Evolutionary conservation across 2,329 filamentous ascomycete species (phyloP).

Genomic region (Colletotrichum simmondsii): DNA sequence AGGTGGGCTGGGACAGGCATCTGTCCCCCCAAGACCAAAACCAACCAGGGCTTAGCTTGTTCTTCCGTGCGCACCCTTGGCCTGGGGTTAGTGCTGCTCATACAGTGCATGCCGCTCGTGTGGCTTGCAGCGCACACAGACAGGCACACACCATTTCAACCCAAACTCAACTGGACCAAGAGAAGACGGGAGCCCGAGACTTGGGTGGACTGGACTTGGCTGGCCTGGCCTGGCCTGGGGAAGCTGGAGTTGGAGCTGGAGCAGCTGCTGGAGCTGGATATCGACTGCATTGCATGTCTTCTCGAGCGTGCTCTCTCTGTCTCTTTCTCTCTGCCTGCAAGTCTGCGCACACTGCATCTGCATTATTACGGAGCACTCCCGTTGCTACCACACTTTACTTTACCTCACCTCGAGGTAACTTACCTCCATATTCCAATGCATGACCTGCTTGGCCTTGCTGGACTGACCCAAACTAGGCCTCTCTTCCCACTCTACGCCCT

Average conservation of each 20-base stretch:
- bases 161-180: background rate
- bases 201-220: background rate
- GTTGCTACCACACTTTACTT: background rate
- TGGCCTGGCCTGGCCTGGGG: background rate
- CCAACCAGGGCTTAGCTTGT: conserved; percentile 13
- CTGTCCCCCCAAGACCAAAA: background rate
- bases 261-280: background rate
- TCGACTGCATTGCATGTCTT: background rate
- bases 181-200: too few species aligned
- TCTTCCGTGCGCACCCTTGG: background rate
- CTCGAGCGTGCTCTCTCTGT: background rate
- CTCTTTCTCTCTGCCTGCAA: too few species aligned
- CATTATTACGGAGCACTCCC: background rate
- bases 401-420: background rate
- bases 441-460: conserved; percentile 2
- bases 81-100: conserved; percentile 4
- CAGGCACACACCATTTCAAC: background rate
- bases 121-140: conserved; percentile 8
- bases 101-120: conserved; percentile 24
- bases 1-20: background rate
- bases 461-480: background rate
- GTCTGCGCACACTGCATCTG: background rate
- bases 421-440: background rate
- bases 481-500: background rate
- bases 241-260: background rate